Percentiles rank a stretch among this genome's conserved stretches.
Evolutionary conservation across 371 early-diverging fungal genomes (phyloP).

Genomic region (Actinomortierella wolfii): DNA sequence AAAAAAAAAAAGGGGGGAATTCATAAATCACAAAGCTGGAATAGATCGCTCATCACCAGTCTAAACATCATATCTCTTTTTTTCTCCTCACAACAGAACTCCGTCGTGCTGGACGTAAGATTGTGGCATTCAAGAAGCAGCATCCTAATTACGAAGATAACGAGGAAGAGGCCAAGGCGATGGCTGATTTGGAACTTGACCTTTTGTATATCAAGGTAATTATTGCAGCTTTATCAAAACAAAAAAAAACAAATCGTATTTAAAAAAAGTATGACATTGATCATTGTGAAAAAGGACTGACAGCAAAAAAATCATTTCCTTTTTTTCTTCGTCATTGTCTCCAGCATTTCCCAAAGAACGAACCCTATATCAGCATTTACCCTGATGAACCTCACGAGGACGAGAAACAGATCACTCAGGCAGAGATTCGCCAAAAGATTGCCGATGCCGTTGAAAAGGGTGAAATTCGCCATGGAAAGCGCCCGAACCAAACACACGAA

Average conservation of each 20-base stretch:
- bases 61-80: too few relatives aligned
- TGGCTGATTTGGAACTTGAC: conserved; percentile 29
- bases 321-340: neutral
- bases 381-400: conserved; percentile 24
- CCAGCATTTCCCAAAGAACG: conserved; percentile 28
- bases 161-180: conserved; percentile 19
- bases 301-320: too few relatives aligned
- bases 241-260: too few relatives aligned
- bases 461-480: conserved; percentile 5
- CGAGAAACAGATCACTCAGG: conserved; percentile 12
- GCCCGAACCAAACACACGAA: conserved; percentile 2
- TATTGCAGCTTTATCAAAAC: too few relatives aligned
- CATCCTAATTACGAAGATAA: conserved; percentile 24
- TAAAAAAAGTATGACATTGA: too few relatives aligned
- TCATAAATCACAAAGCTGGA: too few relatives aligned
- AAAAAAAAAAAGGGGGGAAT: too few relatives aligned
- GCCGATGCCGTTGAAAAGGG: neutral
- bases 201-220: conserved; percentile 40
- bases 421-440: conserved; percentile 25
- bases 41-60: too few relatives aligned
- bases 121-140: conserved; percentile 33
- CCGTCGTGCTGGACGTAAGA: conserved; percentile 36
- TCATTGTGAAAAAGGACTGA: too few relatives aligned
- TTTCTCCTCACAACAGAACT: too few relatives aligned
- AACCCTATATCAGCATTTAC: conserved; percentile 35